Evolutionary conservation across 1,284 basidiomycete species (phyloP).

Genomic region (Cryptococcus sp.): DNA sequence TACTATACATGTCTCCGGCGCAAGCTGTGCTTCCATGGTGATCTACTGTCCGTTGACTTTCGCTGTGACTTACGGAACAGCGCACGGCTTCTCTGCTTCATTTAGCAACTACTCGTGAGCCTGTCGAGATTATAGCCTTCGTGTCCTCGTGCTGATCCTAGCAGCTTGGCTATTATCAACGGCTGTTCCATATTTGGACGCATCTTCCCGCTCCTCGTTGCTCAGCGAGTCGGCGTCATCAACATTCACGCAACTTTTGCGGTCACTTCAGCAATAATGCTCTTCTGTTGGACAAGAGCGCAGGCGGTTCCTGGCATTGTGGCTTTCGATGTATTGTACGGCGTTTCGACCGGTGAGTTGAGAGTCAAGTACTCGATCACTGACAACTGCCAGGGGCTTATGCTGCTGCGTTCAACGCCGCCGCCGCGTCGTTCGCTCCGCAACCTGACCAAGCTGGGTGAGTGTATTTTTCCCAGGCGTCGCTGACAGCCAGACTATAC

Average conservation of each 20-base stretch:
- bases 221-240: conserved; percentile 37
- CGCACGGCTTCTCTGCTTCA: conserved; percentile 23
- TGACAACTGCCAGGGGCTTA: conserved; percentile 27
- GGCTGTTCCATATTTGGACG: conserved; percentile 40
- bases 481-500: conserved; percentile 20
- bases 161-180: conserved; percentile 35
- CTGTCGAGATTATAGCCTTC: too few species aligned
- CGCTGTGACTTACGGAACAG: conserved; percentile 36
- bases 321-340: conserved; percentile 37
- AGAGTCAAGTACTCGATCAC: not conserved
- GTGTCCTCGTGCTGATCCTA: conserved; percentile 2
- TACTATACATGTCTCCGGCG: conserved; percentile 28
- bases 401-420: conserved; percentile 34
- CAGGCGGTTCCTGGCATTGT: conserved; percentile 22
- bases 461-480: not conserved
- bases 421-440: conserved; percentile 35
- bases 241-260: conserved; percentile 35
- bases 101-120: conserved; percentile 35
- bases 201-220: conserved; percentile 37
- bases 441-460: conserved; percentile 33
- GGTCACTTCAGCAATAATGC: conserved; percentile 27
- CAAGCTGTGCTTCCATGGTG: conserved; percentile 23
- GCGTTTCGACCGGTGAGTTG: conserved; percentile 26
- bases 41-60: conserved; percentile 40
- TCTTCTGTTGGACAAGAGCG: conserved; percentile 36